A percentile compares a stretch with the other conserved stretches of the same genome.
These are phyloP conservation scores for Allium cepa DNA, from an alignment of 106 monocot genomes.

Conservation along the genomic window DNA sequence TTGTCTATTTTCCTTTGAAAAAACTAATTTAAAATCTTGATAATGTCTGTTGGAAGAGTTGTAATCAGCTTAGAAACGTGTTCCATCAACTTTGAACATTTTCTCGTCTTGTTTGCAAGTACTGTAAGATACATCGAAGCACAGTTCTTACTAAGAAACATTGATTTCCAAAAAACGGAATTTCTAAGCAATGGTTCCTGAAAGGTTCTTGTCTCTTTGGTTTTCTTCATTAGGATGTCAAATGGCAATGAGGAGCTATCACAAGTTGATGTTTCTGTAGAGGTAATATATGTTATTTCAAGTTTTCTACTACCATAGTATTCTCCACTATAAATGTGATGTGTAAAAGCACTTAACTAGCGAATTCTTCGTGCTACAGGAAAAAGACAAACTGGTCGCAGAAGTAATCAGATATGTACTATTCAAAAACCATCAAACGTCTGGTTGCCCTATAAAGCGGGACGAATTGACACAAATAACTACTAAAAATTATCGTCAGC, in stretches of 20 bases:
- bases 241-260: conserved; percentile 32
- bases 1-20: too few species aligned
- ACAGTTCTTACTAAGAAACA: too few species aligned
- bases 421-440: conserved; percentile 73
- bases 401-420: conserved; percentile 78
- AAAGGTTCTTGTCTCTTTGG: too few species aligned
- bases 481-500: conserved; percentile 79
- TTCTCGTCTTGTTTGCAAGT: too few species aligned
- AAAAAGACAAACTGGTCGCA: conserved; percentile 92
- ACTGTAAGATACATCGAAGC: too few species aligned
- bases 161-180: too few species aligned
- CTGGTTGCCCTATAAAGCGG: conserved; percentile 87
- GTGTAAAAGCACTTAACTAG: not conserved
- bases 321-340: not conserved
- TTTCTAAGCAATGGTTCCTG: not conserved
- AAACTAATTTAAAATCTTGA: too few species aligned
- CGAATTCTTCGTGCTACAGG: conserved; percentile 23
- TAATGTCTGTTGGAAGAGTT: too few species aligned
- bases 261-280: conserved; percentile 37
- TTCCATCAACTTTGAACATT: too few species aligned
- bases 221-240: conserved; percentile 20
- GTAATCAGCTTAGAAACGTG: too few species aligned
- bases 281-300: conserved; percentile 16
- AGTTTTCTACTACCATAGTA: not conserved
- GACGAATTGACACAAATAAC: conserved; percentile 77